Evolutionary conservation across 495 filamentous ascomycete genomes (phyloP), one percentile per base, ranked within the genome.

Genomic region (Podospora bellae-mahoneyi): DNA sequence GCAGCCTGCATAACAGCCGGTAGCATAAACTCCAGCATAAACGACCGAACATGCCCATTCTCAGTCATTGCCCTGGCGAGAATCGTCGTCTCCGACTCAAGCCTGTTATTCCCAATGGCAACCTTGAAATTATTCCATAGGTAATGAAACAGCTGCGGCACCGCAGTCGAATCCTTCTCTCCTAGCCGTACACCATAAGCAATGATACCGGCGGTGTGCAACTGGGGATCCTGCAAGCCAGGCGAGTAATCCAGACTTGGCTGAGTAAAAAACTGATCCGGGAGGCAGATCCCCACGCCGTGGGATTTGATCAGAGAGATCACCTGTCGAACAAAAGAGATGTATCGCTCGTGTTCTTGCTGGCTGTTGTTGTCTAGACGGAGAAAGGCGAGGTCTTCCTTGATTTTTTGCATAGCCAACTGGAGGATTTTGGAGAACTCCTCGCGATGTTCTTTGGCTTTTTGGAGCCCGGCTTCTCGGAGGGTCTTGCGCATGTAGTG

Each of bases 81-180:
- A n/a, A 83, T 82, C 2, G 10, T 54, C 15, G 66, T 62, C 67
- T 85, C 82, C 16, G 81, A 70, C 13, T 56, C 65, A 16, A 83
- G 73, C n/a, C 73, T 73, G 30, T 72, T 76, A 62, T 81, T 80
- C 34, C 76, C 77, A 5, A 84, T 71, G 26, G 82, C 81, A 59
- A 82, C 76, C 72, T 82, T 83, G 70, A 84, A 85, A 70, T 79
- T 84, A n/a, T 77, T 80, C 67, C 77, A 79, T 2, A 86, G 76
- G 44, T 83, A 82, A 65, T 82, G 79, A 64, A 86, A 86, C 9
- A 86, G 77, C 69, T 81, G 78, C 28, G 78, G 75, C 2, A 74
- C 74, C 3, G 81, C 81, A 16, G 75, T 79, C 19, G 61, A 69
- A 16, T 82, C 82, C 0, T 76, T 78, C 60, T 83, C 79, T 44